A percentile compares a stretch with the other conserved stretches of the same genome.
Evolutionary conservation across 2,329 filamentous ascomycete species (phyloP).

Genomic region (Xylaria sp.): DNA sequence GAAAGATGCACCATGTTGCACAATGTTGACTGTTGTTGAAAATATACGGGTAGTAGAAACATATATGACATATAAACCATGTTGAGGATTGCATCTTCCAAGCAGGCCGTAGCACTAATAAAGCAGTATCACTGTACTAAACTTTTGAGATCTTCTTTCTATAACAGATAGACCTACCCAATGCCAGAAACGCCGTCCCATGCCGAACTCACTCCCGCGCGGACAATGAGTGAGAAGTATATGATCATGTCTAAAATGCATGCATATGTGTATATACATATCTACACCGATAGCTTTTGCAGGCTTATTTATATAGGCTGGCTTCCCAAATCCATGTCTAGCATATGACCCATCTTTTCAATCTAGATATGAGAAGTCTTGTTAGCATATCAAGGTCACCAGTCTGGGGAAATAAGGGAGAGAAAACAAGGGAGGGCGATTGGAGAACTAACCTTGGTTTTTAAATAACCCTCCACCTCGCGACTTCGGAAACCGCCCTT

Average conservation of each 20-base stretch:
- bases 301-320: slow-evolving; percentile 37
- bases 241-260: slow-evolving; percentile 7
- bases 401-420: not conserved
- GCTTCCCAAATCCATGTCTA: slow-evolving; percentile 60
- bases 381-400: slow-evolving; percentile 21
- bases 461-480: slow-evolving; percentile 93
- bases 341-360: slow-evolving; percentile 87
- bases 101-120: not conserved
- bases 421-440: not conserved
- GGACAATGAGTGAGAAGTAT: slow-evolving; percentile 15
- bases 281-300: slow-evolving; percentile 9
- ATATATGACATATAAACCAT: not conserved
- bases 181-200: slow-evolving; percentile 32
- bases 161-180: slow-evolving; percentile 9
- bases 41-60: not conserved
- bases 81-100: not conserved
- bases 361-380: slow-evolving; percentile 63
- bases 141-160: not conserved
- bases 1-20: not conserved
- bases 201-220: slow-evolving; percentile 4
- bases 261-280: slow-evolving; percentile 29
- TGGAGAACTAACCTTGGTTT: slow-evolving; percentile 79
- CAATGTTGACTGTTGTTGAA: not conserved
- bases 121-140: slow-evolving; percentile 10
- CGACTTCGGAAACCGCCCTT: slow-evolving; percentile 83